Evolutionary conservation across 768 basidiomycete genomes (phyloP).

Genomic region (Tricholoma flavovirens): DNA sequence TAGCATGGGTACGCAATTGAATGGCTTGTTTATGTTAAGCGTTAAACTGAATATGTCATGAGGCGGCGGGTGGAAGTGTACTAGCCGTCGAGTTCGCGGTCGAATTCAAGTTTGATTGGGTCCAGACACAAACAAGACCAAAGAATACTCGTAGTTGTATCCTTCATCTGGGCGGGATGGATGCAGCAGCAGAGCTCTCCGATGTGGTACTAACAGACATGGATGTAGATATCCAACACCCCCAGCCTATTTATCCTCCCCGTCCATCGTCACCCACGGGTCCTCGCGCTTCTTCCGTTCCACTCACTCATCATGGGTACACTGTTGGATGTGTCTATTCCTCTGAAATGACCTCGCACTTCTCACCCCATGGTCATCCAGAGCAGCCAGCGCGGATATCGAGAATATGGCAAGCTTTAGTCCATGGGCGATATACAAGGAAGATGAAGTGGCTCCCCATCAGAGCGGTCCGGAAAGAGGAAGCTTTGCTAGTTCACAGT

Average conservation of each 20-base stretch:
- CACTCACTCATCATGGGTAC: conserved; percentile 30
- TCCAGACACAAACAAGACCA: background rate
- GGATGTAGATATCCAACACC: conserved; percentile 1
- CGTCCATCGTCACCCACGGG: background rate
- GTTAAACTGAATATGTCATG: no score
- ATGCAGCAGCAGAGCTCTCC: background rate
- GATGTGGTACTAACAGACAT: background rate
- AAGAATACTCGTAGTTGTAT: background rate
- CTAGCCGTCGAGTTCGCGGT: no score
- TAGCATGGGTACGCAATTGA: no score
- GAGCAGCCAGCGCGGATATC: conserved; percentile 85
- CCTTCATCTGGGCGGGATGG: conserved; percentile 3
- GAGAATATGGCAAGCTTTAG: conserved; percentile 63
- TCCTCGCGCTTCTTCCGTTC: conserved; percentile 41
- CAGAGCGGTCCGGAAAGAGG: conserved; percentile 65
- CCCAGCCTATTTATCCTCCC: background rate
- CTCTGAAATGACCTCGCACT: conserved; percentile 80
- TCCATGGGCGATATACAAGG: conserved; percentile 48
- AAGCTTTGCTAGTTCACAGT: conserved; percentile 86
- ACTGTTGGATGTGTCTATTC: conserved; percentile 87
- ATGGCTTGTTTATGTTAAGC: no score
- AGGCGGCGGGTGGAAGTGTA: no score
- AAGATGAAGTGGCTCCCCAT: conserved; percentile 79
- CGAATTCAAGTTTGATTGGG: background rate
- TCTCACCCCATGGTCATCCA: conserved; percentile 48